Conservation (phyloP, 2,329 filamentous ascomycete species). For the Xylariaceae sp. region DNA sequence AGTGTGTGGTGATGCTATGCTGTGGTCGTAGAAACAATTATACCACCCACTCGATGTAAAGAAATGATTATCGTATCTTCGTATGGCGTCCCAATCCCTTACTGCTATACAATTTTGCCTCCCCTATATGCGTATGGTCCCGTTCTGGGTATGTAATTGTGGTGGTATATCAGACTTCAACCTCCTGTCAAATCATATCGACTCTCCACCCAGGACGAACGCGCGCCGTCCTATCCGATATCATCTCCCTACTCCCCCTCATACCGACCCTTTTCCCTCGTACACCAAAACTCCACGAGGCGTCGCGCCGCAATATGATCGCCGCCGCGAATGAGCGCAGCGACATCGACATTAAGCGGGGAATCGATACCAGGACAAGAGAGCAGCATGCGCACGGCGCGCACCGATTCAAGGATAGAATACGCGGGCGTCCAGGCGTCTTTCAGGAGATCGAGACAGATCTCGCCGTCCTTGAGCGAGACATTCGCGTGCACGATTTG, state of each 20-base stretch:
- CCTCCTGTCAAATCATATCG: too few species aligned
- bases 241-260: conserved; percentile 31
- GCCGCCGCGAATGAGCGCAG: conserved; percentile 62
- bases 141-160: not conserved
- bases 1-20: too few species aligned
- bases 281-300: conserved; percentile 67
- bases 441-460: conserved; percentile 83
- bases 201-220: too few species aligned
- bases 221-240: too few species aligned
- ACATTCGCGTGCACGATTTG: conserved; percentile 81
- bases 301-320: conserved; percentile 63
- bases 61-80: conserved; percentile 7
- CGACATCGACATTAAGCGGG: conserved; percentile 75
- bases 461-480: conserved; percentile 68
- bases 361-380: conserved; percentile 64
- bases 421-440: conserved; percentile 81
- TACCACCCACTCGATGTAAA: not conserved
- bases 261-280: conserved; percentile 44
- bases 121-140: too few species aligned
- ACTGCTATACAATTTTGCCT: not conserved
- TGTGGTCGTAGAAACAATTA: too few species aligned
- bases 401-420: conserved; percentile 68
- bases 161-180: not conserved
- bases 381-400: conserved; percentile 66
- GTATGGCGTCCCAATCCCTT: not conserved